Evolutionary conservation across 2,329 filamentous ascomycete genomes (phyloP), one percentile per base, ranked within the genome.

Genomic region (Escovopsis weberi): DNA sequence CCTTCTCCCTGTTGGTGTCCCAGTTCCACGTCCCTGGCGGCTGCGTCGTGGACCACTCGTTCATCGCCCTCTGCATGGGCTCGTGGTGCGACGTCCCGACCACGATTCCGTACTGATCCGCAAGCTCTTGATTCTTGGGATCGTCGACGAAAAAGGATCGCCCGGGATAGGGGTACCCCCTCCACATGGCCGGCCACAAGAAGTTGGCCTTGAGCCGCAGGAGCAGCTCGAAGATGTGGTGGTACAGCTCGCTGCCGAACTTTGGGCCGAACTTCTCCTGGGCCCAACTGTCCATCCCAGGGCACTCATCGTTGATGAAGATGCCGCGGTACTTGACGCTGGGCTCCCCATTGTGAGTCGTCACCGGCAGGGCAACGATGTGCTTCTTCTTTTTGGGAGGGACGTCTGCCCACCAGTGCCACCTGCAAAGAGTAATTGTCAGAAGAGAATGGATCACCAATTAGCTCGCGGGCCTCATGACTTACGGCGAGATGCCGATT

Each of bases 181-280:
- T 68, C 75, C 78, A 82, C 69, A 76, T 76, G 0, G 78, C 75
- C 0, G 77, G 78, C 78, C 78, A 82, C 42, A 82, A 60, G 48
- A 78, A 81, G 53, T 82, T 82, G 2, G 75, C 56, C 52, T 67
- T 71, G 18, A 78, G 63, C 12, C 77, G 63, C 4, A 80, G 62
- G 1, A 80, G 58, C 5, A 82, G 63, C 51, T 82, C 78, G 47
- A 81, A 82, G 0, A 82, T 69, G 12, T 69, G 68, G 11, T 61
- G 61, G 53, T 82, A 81, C 47, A 82, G 78, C 3, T 71, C 66
- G 0, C 68, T 63, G 44, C 72, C 70, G 26, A 64, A 78, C 18
- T 70, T 71, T 4, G 56, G 57, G 9, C 62, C 63, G 30, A 63
- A 65, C 12, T 63, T 63, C n/a, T 65, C 63, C 33, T 71, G 66